A percentile compares a stretch with the other conserved stretches of the same genome.
Evolutionary conservation across 2,329 filamentous ascomycete species (phyloP).

Genomic region (Fusarium mexicanum): DNA sequence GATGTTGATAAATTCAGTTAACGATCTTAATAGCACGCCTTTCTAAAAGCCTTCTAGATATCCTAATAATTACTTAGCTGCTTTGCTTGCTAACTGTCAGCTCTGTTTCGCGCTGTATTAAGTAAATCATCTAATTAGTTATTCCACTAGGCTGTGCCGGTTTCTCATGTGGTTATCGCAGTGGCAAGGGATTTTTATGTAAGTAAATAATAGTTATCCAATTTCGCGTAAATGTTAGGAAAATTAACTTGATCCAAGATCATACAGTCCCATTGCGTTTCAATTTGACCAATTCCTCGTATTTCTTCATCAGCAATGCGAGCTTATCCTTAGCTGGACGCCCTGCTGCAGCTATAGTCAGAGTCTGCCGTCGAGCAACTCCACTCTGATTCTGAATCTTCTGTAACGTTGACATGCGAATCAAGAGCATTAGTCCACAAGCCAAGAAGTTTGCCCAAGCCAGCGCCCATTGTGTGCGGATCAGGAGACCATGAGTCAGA

Average conservation of each 20-base stretch:
- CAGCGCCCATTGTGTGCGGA: not conserved
- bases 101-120: too few species aligned
- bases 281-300: rapidly evolving
- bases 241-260: rapidly evolving
- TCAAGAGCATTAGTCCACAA: not conserved
- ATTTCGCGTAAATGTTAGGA: not conserved
- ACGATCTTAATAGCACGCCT: too few species aligned
- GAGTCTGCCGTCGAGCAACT: not conserved
- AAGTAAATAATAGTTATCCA: too few species aligned
- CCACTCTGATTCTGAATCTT: not conserved
- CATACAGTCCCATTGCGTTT: rapidly evolving
- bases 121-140: too few species aligned
- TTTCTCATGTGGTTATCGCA: too few species aligned
- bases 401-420: not conserved
- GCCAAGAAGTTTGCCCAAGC: not conserved
- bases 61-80: too few species aligned
- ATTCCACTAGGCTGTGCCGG: too few species aligned
- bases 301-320: not conserved
- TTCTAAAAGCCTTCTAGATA: too few species aligned
- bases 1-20: too few species aligned
- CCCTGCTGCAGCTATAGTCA: not conserved
- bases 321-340: rapidly evolving
- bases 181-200: too few species aligned
- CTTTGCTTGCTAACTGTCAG: too few species aligned
- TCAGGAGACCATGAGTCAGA: not conserved